A percentile compares a stretch with the other conserved stretches of the same genome.
These are phyloP conservation scores for Pseudogymnoascus sp. DNA, from an alignment of 2,329 filamentous ascomycete genomes.

Conservation along the genomic window DNA sequence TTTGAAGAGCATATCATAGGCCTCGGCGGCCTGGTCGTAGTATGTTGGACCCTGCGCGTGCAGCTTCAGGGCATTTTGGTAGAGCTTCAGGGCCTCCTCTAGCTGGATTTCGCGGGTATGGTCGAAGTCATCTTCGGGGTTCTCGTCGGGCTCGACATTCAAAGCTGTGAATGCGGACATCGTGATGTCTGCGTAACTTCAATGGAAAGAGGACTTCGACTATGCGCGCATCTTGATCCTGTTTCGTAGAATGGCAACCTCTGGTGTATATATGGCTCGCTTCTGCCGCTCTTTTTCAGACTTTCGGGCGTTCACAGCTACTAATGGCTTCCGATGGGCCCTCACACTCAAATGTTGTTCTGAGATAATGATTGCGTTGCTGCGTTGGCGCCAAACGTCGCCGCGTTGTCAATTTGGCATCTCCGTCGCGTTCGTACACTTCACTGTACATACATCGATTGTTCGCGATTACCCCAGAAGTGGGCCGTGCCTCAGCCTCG, in stretches of 20 bases:
- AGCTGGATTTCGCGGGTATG: constrained; percentile 89
- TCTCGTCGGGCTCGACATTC: constrained; percentile 90
- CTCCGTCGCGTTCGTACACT: background rate
- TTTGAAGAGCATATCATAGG: constrained; percentile 76
- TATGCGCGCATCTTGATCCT: background rate
- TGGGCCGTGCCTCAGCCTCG: background rate
- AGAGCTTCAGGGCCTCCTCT: constrained; percentile 91
- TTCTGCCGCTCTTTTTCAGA: background rate
- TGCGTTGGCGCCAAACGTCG: background rate
- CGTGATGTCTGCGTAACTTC: background rate
- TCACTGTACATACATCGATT: background rate
- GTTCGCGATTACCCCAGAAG: background rate
- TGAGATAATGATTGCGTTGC: background rate
- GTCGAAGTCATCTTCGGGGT: constrained; percentile 82
- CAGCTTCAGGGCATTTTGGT: constrained; percentile 81
- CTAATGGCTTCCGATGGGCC: background rate
- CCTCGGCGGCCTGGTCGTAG: constrained; percentile 66
- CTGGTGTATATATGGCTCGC: background rate
- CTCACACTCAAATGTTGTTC: background rate
- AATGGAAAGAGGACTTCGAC: background rate
- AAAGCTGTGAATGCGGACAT: constrained; percentile 67
- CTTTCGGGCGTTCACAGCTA: too few species aligned
- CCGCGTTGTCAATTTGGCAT: background rate
- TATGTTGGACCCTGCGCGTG: constrained; percentile 77
- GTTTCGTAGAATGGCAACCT: background rate